A percentile compares a stretch with the other conserved stretches of the same genome.
Conservation (phyloP, 2,329 filamentous ascomycete genomes). For the Botrytis medusae region DNA sequence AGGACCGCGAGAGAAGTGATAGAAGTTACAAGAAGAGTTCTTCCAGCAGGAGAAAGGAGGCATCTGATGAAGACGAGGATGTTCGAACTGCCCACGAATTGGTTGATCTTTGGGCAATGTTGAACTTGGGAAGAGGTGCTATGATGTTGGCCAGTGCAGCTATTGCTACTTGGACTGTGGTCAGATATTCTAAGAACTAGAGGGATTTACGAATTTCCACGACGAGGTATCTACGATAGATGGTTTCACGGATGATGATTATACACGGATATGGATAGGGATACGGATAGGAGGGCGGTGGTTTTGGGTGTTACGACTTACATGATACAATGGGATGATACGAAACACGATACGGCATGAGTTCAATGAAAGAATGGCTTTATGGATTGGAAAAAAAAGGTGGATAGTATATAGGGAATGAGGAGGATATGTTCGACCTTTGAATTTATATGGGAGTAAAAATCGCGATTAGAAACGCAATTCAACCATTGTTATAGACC, state of each 20-base stretch:
- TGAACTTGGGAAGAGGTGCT: conserved; percentile 50
- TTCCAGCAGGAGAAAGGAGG: conserved; percentile 32
- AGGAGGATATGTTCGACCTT: conserved; percentile 1
- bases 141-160: conserved; percentile 36
- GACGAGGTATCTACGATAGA: background rate
- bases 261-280: background rate
- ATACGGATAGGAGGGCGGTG: background rate
- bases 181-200: conserved; percentile 24
- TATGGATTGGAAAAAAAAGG: background rate
- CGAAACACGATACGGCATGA: background rate
- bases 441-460: background rate
- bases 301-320: conserved; percentile 6
- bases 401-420: background rate
- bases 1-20: conserved; percentile 13
- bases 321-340: conserved; percentile 5
- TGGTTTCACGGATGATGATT: background rate
- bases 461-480: background rate
- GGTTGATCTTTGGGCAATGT: conserved; percentile 55
- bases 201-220: background rate
- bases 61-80: conserved; percentile 43
- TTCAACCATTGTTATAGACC: conserved; percentile 1
- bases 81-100: conserved; percentile 52
- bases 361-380: background rate
- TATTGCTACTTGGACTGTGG: conserved; percentile 36
- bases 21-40: conserved; percentile 21